Base-by-base conservation (phyloP, 441 rosid species). In the Populus hybrid region DNA sequence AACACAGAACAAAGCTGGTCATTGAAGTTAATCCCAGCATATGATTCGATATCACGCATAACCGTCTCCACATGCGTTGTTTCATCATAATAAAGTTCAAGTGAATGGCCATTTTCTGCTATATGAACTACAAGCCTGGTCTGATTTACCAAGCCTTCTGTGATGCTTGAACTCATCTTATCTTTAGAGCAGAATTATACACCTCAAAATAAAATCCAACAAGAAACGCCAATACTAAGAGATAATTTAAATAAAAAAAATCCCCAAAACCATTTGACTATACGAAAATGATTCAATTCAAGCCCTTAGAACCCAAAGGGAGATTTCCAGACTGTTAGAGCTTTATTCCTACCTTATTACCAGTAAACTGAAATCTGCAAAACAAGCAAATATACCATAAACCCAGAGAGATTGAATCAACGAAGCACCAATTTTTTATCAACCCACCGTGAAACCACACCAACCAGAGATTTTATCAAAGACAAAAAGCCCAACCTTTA, bases 1-100 rank as follows among this genome's bases (percentile, higher is more conserved):
- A 80, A 42, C 97, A 89, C 67, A 97, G 91, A 85, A 93, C 88
- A 79, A n/a, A 93, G 93, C 87, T 97, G 99, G 75, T 97, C 99
- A 34, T 79, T 83, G 83, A 90, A 85, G 81, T 63, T 83, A 36
- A 93, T 88, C 76, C 91, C 89, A 0, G 94, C 75, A 30, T 76
- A 85, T 0, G 94, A 82, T 85, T 91, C 88, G 42, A 94, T 85
- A 65, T 72, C 75, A 78, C 88, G 90, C 96, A 97, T 92, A 40
- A 97, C 93, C 12, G 84, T 80, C 75, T 92, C 98, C 69, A 94
- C 97, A 30, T 81, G 77, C 70, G 94, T 89, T 10, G 85, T 83
- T 75, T 86, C 95, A 81, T 86, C 80, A 82, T 97, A 94, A 14
- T 89, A 88, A 57, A 94, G 88, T 81, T 85, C 91, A 79, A 86